Conservation (phyloP, 2,329 filamentous ascomycete species). For the Pleurostoma richardsiae region DNA sequence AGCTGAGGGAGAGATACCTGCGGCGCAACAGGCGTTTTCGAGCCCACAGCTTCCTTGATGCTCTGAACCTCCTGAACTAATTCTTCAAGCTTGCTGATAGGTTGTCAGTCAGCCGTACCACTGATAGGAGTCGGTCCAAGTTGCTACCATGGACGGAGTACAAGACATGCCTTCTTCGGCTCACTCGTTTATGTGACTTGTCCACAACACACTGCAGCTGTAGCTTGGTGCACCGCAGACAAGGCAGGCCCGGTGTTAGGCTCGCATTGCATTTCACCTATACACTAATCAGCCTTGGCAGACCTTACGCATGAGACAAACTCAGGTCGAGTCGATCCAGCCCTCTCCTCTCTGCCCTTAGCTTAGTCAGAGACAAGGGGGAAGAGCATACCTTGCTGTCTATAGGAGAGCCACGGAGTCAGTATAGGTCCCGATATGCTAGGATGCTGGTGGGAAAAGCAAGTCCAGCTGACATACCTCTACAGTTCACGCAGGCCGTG, state of each 20-base stretch:
- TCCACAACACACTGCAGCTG: conserved; percentile 38
- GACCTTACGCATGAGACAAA: no score
- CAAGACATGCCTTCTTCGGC: conserved; percentile 31
- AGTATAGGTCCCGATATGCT: no score
- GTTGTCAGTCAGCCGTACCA: conserved; percentile 2
- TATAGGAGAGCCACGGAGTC: no score
- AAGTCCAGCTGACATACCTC: background rate
- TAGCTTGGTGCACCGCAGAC: conserved; percentile 39
- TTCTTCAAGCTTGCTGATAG: conserved; percentile 47
- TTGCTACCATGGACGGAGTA: background rate
- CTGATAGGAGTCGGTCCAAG: background rate
- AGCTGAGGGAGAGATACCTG: conserved; percentile 7
- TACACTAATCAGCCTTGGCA: background rate
- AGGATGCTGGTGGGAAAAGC: no score
- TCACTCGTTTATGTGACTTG: conserved; percentile 40
- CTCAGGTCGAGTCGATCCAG: no score
- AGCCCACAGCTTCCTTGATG: conserved; percentile 46
- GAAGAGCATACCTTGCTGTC: conserved; percentile 3
- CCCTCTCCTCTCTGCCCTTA: no score
- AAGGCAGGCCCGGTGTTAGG: conserved; percentile 30
- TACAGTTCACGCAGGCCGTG: conserved; percentile 9
- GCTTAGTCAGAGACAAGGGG: background rate
- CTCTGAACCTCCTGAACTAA: conserved; percentile 48
- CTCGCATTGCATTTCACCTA: conserved; percentile 41
- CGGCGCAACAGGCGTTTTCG: conserved; percentile 1